These are phyloP conservation scores for Blakeslea trispora DNA, from an alignment of 371 early-diverging fungal species.

Conservation along the genomic window DNA sequence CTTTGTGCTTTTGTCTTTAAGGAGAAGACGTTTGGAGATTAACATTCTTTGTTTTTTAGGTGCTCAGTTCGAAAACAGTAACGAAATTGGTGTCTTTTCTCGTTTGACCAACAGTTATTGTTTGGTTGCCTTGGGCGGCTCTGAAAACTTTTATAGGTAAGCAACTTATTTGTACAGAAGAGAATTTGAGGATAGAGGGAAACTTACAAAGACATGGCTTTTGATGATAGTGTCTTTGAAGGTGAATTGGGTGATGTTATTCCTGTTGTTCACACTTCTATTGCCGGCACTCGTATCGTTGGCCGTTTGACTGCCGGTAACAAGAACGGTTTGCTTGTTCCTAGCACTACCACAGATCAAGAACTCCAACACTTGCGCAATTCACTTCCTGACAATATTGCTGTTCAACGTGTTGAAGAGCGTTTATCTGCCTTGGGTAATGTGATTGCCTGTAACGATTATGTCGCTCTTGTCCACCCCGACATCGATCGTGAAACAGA, in stretches of 20 bases:
- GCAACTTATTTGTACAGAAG: neutral
- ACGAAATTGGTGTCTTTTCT: slow-evolving; percentile 99
- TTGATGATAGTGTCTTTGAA: slow-evolving; percentile 88
- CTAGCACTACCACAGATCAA: slow-evolving; percentile 98
- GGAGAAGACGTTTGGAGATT: too few relatives aligned
- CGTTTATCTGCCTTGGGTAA: slow-evolving; percentile 99
- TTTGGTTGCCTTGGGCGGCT: slow-evolving; percentile 97
- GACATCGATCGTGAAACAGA: slow-evolving; percentile 99
- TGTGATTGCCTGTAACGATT: slow-evolving; percentile 99
- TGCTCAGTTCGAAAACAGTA: slow-evolving; percentile 99
- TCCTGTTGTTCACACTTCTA: slow-evolving; percentile 99
- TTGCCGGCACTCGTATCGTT: slow-evolving; percentile 98
- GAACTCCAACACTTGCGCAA: slow-evolving; percentile 99
- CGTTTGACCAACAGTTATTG: slow-evolving; percentile 99
- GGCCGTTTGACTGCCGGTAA: slow-evolving; percentile 97
- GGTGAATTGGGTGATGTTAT: slow-evolving; percentile 94
- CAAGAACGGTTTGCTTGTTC: slow-evolving; percentile 96
- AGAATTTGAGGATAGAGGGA: neutral
- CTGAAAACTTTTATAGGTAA: slow-evolving; percentile 97
- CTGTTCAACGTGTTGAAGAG: slow-evolving; percentile 98
- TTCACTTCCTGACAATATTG: slow-evolving; percentile 95
- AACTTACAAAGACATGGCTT: neutral
- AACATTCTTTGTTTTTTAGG: neutral
- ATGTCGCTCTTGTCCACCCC: slow-evolving; percentile 99
- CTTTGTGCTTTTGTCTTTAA: neutral